Base-by-base conservation (phyloP, 768 basidiomycete species). In the Rhizopogon salebrosus region DNA sequence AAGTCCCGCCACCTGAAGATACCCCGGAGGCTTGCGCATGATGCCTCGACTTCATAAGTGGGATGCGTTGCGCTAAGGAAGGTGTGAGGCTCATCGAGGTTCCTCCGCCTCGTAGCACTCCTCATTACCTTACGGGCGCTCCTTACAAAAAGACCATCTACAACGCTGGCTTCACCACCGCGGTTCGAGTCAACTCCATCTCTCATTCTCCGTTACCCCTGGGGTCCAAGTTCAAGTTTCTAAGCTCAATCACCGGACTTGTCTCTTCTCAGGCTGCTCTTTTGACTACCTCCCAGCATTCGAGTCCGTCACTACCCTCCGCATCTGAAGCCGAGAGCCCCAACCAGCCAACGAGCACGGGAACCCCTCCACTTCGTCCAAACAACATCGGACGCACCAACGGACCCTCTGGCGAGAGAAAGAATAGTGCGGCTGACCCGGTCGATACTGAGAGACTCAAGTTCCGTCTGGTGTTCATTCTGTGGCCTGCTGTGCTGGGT, bases 401-500 rank as follows among this genome's bases (percentile, higher is more conserved):
- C 10, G 48, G 38, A 20, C 22, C 22, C 36, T 39, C 11, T 54
- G 41, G 2, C 59, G 48, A 41, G 11, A 60, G 48, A 16, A 51
- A 36, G 49, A 60, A 56, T 34, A 66, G 55, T 48, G 60, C 62
- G 27, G 60, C 60, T 3, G 54, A 58, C 18, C 61, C 64, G 6
- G 40, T 70, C 20, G 63, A 72, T 48, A 54, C 69, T 18, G 73
- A 71, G 48, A 66, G 64, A 57, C 60, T 72, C 54, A 76, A 73
- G 57, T 79, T 80, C 61, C 64, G 73, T 9, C 54, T 80, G 42
- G 70, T 79, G 54, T 80, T 79, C 51, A 69, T 83, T 54, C 64
- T 79, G 22, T 83, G 81, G 78, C 80, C 82, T 31, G 73, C 78
- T 6, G 61, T 84, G 48, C 69, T 83, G 50, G 83, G 82, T 2